A percentile compares a stretch with the other conserved stretches of the same genome.
Evolutionary conservation across 805 yeast species (phyloP).

Genomic region (Metschnikowia noctiluminum): DNA sequence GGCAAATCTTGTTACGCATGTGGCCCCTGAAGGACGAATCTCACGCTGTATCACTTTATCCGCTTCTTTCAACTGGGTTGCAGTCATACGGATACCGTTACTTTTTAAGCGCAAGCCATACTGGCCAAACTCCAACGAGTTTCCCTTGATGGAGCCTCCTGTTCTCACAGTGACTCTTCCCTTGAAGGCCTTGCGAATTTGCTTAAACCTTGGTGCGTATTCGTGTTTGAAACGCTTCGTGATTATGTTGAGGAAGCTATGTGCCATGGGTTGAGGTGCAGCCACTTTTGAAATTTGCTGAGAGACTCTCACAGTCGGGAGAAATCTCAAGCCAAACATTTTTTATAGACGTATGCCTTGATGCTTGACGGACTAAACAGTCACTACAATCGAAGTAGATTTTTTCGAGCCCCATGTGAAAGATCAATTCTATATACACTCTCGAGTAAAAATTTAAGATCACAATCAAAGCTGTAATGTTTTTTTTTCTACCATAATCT

Average conservation of each 20-base stretch:
- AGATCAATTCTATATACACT: neutral
- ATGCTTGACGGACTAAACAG: too few species aligned
- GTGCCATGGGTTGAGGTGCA: neutral
- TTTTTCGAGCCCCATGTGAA: neutral
- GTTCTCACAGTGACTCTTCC: conserved; percentile 93
- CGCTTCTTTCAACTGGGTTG: conserved; percentile 87
- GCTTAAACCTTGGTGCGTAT: conserved; percentile 72
- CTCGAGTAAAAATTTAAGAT: too few species aligned
- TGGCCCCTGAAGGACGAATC: conserved; percentile 74
- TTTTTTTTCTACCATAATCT: neutral
- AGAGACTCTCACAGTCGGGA: neutral
- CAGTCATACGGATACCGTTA: conserved; percentile 84
- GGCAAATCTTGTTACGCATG: conserved; percentile 73
- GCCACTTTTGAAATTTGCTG: neutral
- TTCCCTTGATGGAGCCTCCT: conserved; percentile 92
- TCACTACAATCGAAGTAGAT: neutral
- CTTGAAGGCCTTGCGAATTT: conserved; percentile 75
- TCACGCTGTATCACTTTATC: conserved; percentile 81
- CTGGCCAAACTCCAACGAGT: conserved; percentile 73
- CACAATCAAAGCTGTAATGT: neutral
- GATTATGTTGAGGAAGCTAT: conserved; percentile 5
- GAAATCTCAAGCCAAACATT: conserved; percentile 11
- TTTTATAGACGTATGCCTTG: neutral
- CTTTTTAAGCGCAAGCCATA: conserved; percentile 84
- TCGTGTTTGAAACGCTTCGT: conserved; percentile 54